Evolutionary conservation across 2,329 filamentous ascomycete species (phyloP), one percentile per base, ranked within the genome.

Genomic region (Hymenoscyphus repandus): DNA sequence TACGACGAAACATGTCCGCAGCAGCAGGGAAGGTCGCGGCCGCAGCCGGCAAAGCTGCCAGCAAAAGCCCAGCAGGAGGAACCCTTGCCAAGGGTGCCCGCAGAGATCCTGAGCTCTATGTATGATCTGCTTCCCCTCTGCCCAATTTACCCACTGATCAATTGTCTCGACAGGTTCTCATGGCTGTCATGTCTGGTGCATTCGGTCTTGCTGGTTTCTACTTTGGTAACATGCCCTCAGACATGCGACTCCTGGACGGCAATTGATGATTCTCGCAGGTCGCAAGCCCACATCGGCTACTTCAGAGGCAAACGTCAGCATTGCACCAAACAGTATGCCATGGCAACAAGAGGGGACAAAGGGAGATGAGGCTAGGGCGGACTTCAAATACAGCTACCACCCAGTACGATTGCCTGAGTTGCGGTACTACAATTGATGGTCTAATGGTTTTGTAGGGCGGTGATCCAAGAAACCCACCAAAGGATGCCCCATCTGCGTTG

Each of bases 401-500:
- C 51, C 78, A 47, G 45, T 47, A 38, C 15, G 34, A 33, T 17
- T 13, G 27, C n/a, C 10, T 17, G 5, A 9, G n/a, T 18, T 17
- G 22, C 3, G 4, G 10, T 13, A 6, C 4, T 13, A 31, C 18
- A 22, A 34, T 9, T 17, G 18, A 17, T 40, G 13, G 22, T 31
- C 32, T 36, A 47, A 61, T 79, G 39, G 33, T n/a, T 37, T 9
- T 17, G 5, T 41, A 45, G 78, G 88, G 89, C 64, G 93, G 91
- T 64, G 89, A 97, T 74, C 73, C 78, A 67, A 83, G 67, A 72
- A 77, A 84, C 67, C 74, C 81, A 56, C 86, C 88, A 69, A 90
- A 86, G 76, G 89, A 96, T 66, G 93, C 93, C 55, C 93, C 93
- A 60, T 95, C 89, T 71, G 93, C 93, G 58, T 75, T 99, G 73